These are phyloP conservation scores for Candida ponderosae DNA, from an alignment of 805 yeast species.

Conservation along the genomic window DNA sequence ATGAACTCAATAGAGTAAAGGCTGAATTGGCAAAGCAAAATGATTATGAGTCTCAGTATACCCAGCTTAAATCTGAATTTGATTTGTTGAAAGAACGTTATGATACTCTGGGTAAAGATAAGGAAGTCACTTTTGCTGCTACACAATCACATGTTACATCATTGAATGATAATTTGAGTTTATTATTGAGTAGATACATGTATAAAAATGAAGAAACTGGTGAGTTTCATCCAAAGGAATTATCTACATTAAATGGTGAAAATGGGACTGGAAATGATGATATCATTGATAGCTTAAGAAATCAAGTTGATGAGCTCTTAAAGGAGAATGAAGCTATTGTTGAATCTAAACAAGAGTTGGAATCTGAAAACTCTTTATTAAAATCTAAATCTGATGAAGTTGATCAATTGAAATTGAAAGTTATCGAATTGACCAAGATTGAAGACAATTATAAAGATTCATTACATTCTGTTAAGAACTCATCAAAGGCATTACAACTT, in stretches of 20 bases:
- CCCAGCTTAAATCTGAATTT: conserved; percentile 39
- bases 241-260: not conserved
- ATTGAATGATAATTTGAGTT: conserved; percentile 20
- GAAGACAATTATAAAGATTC: conserved; percentile 71
- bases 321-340: conserved; percentile 36
- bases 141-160: conserved; percentile 22
- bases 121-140: conserved; percentile 23
- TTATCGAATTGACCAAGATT: conserved; percentile 29
- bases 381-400: conserved; percentile 7
- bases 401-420: conserved; percentile 18
- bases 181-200: conserved; percentile 20
- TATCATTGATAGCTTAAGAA: conserved; percentile 31
- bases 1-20: conserved; percentile 32
- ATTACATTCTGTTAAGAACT: conserved; percentile 61
- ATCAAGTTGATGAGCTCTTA: conserved; percentile 50
- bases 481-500: conserved; percentile 64
- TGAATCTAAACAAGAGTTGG: conserved; percentile 22
- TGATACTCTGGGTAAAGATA: conserved; percentile 30
- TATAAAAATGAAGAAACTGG: conserved; percentile 11
- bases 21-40: conserved; percentile 35
- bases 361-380: conserved; percentile 25
- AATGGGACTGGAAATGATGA: conserved; percentile 5
- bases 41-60: conserved; percentile 34
- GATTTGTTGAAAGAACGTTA: conserved; percentile 37
- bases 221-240: not conserved